Evolutionary conservation across 2,329 filamentous ascomycete genomes (phyloP).

Genomic region (Sclerotinia borealis): DNA sequence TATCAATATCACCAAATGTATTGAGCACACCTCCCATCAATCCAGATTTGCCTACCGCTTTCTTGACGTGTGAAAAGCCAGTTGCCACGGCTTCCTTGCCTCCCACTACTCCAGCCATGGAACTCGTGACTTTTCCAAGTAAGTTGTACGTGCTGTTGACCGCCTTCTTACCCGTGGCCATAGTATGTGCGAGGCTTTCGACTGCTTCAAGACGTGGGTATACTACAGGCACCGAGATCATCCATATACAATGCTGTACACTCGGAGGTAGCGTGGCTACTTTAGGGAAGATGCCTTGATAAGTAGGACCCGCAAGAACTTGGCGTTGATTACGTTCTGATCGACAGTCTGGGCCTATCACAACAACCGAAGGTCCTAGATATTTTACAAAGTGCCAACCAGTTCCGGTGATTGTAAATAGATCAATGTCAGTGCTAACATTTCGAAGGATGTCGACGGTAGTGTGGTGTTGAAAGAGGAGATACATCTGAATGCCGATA

Average conservation of each 20-base stretch:
- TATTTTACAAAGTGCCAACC: slow-evolving; percentile 99
- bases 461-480: slow-evolving; percentile 97
- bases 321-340: slow-evolving; percentile 86
- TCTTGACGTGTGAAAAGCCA: slow-evolving; percentile 92
- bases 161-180: slow-evolving; percentile 92
- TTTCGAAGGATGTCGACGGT: slow-evolving; percentile 90
- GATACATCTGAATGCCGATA: slow-evolving; percentile 94
- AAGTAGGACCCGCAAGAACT: slow-evolving; percentile 92
- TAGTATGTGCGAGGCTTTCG: slow-evolving; percentile 83
- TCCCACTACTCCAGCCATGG: slow-evolving; percentile 89
- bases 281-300: slow-evolving; percentile 95
- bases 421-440: slow-evolving; percentile 77
- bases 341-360: slow-evolving; percentile 84
- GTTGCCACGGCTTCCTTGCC: slow-evolving; percentile 89
- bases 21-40: slow-evolving; percentile 94
- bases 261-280: slow-evolving; percentile 83
- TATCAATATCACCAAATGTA: slow-evolving; percentile 92
- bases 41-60: slow-evolving; percentile 89
- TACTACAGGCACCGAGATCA: slow-evolving; percentile 83
- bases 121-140: slow-evolving; percentile 89
- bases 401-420: slow-evolving; percentile 95
- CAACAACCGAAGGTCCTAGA: slow-evolving; percentile 82
- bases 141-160: slow-evolving; percentile 96
- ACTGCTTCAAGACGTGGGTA: slow-evolving; percentile 90
- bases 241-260: slow-evolving; percentile 95